Conservation (phyloP, 225 moss, liverwort and hornwort genomes). For the Anthoceros angustus region DNA sequence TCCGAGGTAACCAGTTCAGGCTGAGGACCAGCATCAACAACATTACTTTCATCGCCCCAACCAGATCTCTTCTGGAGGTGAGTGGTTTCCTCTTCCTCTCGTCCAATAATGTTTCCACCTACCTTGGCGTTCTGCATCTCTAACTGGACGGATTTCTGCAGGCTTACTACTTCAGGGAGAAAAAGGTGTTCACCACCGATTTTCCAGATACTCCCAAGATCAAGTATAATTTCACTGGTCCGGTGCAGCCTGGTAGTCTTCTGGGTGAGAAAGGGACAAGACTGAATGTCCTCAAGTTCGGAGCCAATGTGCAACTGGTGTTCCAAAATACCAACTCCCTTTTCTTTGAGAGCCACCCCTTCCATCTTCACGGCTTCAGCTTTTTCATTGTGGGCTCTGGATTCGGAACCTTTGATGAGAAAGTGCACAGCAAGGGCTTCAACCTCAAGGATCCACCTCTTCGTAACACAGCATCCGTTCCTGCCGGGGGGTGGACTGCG, state of each 20-base stretch:
- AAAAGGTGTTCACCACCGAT: constrained; percentile 14
- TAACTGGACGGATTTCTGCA: not conserved
- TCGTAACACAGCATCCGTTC: too few relatives aligned
- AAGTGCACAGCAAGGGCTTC: constrained; percentile 6
- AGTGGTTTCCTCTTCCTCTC: too few relatives aligned
- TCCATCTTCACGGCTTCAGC: constrained; percentile 44
- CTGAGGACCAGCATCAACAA: not conserved
- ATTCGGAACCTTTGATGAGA: constrained; percentile 10
- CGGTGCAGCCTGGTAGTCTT: constrained; percentile 15
- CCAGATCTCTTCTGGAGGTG: not conserved
- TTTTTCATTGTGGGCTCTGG: constrained; percentile 38
- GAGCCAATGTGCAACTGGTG: constrained; percentile 32
- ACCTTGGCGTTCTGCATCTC: not conserved
- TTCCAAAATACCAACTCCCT: constrained; percentile 30
- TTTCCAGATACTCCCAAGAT: constrained; percentile 25
- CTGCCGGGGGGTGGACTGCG: too few relatives aligned
- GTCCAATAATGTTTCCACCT: not conserved
- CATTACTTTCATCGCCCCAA: not conserved
- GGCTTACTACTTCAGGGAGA: not conserved
- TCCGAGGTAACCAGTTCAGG: not conserved
- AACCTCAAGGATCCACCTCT: constrained; percentile 3
- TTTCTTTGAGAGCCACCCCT: constrained; percentile 26
- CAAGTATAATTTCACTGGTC: constrained; percentile 24
- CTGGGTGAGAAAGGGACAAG: constrained; percentile 24
- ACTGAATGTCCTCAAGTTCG: constrained; percentile 28